Base-by-base conservation (phyloP, 495 filamentous ascomycete genomes). In the Chaetomium tenue region DNA sequence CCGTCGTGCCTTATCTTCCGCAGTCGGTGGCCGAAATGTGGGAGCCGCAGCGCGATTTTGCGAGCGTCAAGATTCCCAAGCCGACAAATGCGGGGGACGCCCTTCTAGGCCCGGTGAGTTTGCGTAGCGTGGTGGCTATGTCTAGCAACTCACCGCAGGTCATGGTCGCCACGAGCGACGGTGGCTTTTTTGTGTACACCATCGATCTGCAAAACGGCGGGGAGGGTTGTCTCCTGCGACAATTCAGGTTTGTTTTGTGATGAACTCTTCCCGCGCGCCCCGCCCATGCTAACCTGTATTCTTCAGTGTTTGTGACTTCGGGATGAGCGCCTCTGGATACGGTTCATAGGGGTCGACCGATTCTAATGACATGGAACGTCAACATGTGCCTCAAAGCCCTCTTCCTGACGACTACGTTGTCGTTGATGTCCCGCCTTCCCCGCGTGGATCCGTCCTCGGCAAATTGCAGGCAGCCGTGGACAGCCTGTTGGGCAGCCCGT, bases 131-230 rank as follows among this genome's bases (percentile, higher is more conserved):
- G 30, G 94, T 98, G 44, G 94, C 95, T 8, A 92, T 98, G 87
- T 96, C 91, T 70, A 93, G 85, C 69, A 93, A 86, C 69, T 91
- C 88, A 15, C 94, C 95, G 0, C 92, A 97, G 69, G 90, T 98
- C 30, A 97, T 98, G 93, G 91, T 98, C 2, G 95, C 97, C 15
- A 98, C 94, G 3, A 96, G 89, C 66, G 95, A 98, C 72, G 94
- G 94, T 16, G 87, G 87, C 25, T 98, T 96, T 70, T 97, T 93
- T 68, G 90, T 98, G 18, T 98, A 91, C 74, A 93, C 89, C 64
- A 91, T 98, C 47, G 93, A 98, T 72, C 83, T 98, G 81, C 92
- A 96, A 56, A 91, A 89, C 66, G 94, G 94, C 39, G 94, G 94
- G n/a, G 94, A 98, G 77, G 94, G 95, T 2, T 89, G 87, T 28